These are phyloP conservation scores for Malbranchea cinnamomea DNA, from an alignment of 2,329 filamentous ascomycete species.

Conservation along the genomic window DNA sequence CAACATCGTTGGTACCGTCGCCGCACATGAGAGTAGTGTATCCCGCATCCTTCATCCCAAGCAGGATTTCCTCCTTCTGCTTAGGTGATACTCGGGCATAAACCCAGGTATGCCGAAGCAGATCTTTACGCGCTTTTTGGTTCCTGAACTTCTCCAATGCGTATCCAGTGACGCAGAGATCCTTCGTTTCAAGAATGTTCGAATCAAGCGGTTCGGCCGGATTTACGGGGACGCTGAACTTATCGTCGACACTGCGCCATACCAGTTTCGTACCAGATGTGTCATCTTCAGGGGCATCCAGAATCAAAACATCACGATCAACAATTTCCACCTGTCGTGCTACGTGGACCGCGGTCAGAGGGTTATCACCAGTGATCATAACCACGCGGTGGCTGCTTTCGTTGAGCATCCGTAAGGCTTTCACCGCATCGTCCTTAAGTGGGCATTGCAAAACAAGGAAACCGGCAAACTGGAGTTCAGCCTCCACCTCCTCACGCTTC, in stretches of 20 bases:
- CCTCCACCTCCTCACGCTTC: constrained; percentile 84
- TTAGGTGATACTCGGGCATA: constrained; percentile 97
- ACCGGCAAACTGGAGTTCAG: constrained; percentile 72
- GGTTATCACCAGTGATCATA: constrained; percentile 99
- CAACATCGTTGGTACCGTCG: constrained; percentile 96
- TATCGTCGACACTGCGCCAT: constrained; percentile 92
- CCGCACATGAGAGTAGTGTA: constrained; percentile 99
- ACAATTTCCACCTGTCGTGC: constrained; percentile 94
- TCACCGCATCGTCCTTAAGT: constrained; percentile 88
- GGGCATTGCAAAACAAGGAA: constrained; percentile 93
- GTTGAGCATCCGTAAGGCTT: constrained; percentile 90
- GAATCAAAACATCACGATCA: constrained; percentile 82
- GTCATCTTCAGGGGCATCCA: constrained; percentile 88
- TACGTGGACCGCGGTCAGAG: constrained; percentile 88
- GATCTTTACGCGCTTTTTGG: constrained; percentile 57
- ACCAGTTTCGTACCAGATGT: constrained; percentile 65
- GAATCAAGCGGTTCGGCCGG: constrained; percentile 65
- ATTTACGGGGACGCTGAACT: constrained; percentile 70
- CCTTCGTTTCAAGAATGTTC: constrained; percentile 68
- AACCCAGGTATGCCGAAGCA: constrained; percentile 87
- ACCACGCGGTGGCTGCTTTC: constrained; percentile 97
- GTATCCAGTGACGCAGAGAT: constrained; percentile 92
- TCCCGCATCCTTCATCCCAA: constrained; percentile 87
- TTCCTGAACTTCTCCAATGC: constrained; percentile 79
- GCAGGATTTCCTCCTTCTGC: constrained; percentile 97